A percentile compares a stretch with the other conserved stretches of the same genome.
phyloP scores from a whole-genome alignment of 2,329 filamentous ascomycete genomes.

The Cordyceps tenuipes region DNA sequence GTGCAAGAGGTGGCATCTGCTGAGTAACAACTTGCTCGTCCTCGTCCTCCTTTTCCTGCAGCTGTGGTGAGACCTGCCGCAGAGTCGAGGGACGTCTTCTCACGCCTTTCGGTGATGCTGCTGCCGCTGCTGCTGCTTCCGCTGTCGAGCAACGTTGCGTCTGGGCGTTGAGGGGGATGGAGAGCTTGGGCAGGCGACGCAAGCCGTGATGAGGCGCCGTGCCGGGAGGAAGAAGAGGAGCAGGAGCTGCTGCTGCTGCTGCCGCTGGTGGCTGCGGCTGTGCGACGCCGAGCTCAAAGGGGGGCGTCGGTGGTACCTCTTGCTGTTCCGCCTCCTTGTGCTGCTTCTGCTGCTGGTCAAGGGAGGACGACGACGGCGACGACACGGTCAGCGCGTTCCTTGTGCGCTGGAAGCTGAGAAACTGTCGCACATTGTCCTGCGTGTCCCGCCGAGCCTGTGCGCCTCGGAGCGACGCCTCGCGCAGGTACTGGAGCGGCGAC shows the following conservation, averaged over 20 bases:
- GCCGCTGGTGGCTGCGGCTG: constrained; percentile 25
- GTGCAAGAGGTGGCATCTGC: background rate
- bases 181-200: constrained; percentile 52
- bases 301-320: constrained; percentile 60
- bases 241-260: no score
- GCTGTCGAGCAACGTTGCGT: constrained; percentile 20
- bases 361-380: constrained; percentile 18
- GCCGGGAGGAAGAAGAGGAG: no score
- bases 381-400: constrained; percentile 16
- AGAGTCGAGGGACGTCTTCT: constrained; percentile 19
- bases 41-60: background rate
- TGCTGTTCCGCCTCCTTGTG: constrained; percentile 12
- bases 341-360: no score
- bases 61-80: constrained; percentile 17
- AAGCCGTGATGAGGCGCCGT: constrained; percentile 40
- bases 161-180: constrained; percentile 41
- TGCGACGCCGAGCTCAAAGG: constrained; percentile 48
- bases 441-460: constrained; percentile 67
- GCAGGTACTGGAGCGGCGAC: constrained; percentile 59
- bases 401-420: constrained; percentile 72
- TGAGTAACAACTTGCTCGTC: background rate
- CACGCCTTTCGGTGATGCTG: no score
- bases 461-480: constrained; percentile 63
- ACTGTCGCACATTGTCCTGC: constrained; percentile 88
- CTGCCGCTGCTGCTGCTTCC: no score